Conservation (phyloP, 371 early-diverging fungal genomes). For the Mucor circinelloides region DNA sequence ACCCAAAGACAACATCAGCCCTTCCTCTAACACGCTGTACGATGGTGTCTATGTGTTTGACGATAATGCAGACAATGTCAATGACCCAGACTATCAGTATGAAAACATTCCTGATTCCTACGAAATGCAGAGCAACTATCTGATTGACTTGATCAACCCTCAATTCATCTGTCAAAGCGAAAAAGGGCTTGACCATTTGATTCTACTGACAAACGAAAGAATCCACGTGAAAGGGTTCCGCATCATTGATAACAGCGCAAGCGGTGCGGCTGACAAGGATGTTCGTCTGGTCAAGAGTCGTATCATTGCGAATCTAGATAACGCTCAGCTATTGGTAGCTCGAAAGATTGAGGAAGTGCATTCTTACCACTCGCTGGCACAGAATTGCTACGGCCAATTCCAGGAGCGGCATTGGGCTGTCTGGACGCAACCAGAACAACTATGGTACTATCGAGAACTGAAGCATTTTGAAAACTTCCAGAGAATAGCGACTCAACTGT, state of each 20-base stretch:
- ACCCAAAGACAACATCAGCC: too few relatives aligned
- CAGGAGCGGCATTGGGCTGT: constrained; percentile 69
- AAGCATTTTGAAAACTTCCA: constrained; percentile 51
- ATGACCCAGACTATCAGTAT: constrained; percentile 37
- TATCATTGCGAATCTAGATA: constrained; percentile 62
- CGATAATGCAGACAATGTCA: constrained; percentile 3
- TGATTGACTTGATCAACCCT: constrained; percentile 63
- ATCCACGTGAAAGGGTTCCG: constrained; percentile 54
- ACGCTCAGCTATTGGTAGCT: constrained; percentile 75
- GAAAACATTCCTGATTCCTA: constrained; percentile 46
- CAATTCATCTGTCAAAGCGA: constrained; percentile 61
- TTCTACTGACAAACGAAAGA: constrained; percentile 60
- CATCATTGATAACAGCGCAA: constrained; percentile 46
- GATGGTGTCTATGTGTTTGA: constrained; percentile 6
- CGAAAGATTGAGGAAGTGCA: constrained; percentile 16
- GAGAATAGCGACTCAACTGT: constrained; percentile 66
- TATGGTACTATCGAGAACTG: constrained; percentile 41
- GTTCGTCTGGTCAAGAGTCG: constrained; percentile 65
- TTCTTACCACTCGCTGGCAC: constrained; percentile 31
- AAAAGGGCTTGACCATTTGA: constrained; percentile 19
- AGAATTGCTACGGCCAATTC: constrained; percentile 48
- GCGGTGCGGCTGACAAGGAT: constrained; percentile 23
- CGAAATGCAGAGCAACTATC: constrained; percentile 48
- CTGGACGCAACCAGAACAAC: constrained; percentile 86
- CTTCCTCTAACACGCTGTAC: not conserved